Evolutionary conservation across 805 yeast genomes (phyloP), one percentile per base, ranked within the genome.

Genomic region (Candida adriatica): DNA sequence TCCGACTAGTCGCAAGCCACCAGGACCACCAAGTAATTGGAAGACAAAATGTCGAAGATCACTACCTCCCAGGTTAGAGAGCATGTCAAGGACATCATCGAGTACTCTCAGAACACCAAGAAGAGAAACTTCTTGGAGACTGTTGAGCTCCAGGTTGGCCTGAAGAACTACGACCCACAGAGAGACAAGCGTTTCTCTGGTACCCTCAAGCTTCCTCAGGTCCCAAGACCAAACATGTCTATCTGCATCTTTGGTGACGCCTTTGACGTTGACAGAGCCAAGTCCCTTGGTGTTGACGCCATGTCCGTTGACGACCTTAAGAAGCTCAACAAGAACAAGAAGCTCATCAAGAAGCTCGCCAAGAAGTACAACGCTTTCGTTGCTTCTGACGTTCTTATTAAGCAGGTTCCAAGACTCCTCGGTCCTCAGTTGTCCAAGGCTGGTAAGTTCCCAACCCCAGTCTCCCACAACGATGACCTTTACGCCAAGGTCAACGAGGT

Each of bases 181-280:
- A 88, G 98, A 85, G 99, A 92, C 75, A 92, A 92, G 88, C 97
- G 99, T 87, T 92, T 92, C 96, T 90, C 97, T 67, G 99, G 99
- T 75, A 64, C 97, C 64, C 80, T 92, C 74, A 92, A 80, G 75
- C 78, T 92, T 59, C 99, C 99, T 64, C 80, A 79, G 64, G 95
- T 94, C 54, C 98, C 98, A 76, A 94, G 99, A 80, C 99, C 99
- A 75, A 92, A 92, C 95, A 86, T 92, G 97, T 84, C 97, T 72
- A 71, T 92, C 76, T 92, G 98, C 75, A 87, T 92, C 67, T 92
- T 92, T 61, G 99, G 98, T 83, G 98, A 92, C 70, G 98, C 98
- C 66, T 92, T 90, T 65, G 99, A 92, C 73, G 94, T 86, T 58
- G 99, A 92, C 83, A 88, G 99, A 80, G 97, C 99, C 62, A 92